Base-by-base conservation (phyloP, 495 filamentous ascomycete species). In the Penicillium coffeae region DNA sequence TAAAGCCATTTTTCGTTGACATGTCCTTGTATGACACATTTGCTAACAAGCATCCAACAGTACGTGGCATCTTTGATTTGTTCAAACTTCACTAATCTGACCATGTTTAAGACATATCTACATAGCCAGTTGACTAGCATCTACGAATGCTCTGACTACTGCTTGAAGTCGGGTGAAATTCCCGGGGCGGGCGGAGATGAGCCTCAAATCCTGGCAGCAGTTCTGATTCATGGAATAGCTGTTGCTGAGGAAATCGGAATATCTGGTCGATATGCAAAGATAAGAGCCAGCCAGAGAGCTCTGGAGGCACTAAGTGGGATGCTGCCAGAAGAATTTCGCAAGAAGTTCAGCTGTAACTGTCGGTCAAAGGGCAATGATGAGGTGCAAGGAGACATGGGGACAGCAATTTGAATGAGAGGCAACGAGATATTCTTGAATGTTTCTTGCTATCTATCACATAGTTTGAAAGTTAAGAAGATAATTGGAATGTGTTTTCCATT, bases 1-100 rank as follows among this genome's bases (percentile, higher is more conserved):
- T 98, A 49, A 75, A 73, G 47, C 81, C 81, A 14, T 96, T 79
- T 63, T 97, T 97, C 52, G 77, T 82, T 54, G 89, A 97, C 65
- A 96, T 97, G 85, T 66, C 73, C 9, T 73, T 94, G 22, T 96
- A 95, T 60, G 90, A 95, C 64, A 83, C 80, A 0, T 95, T 87
- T 63, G 93, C 93, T 1, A 90, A 87, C 60, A 88, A 87, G 15
- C 91, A 97, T 52, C 92, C 93, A 1, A 87, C 72, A 3, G 78
- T 81, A 64, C 65, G 63, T 38, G 8, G 75, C 8, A 16, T 9
- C 4, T 37, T 21, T 1, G 35, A 40, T 47, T 38, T 10, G 16
- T 1, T 81, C 71, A 0, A 67, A 18, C n/a, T 42, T 70, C 25
- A 54, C 78, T 0, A 58, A 58, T 16, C 66, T 69, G 32, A 34